Percentiles rank a stretch among this genome's conserved stretches.
Conservation (phyloP, 2,329 filamentous ascomycete genomes). For the Ophiostoma novo-ulmi region DNA sequence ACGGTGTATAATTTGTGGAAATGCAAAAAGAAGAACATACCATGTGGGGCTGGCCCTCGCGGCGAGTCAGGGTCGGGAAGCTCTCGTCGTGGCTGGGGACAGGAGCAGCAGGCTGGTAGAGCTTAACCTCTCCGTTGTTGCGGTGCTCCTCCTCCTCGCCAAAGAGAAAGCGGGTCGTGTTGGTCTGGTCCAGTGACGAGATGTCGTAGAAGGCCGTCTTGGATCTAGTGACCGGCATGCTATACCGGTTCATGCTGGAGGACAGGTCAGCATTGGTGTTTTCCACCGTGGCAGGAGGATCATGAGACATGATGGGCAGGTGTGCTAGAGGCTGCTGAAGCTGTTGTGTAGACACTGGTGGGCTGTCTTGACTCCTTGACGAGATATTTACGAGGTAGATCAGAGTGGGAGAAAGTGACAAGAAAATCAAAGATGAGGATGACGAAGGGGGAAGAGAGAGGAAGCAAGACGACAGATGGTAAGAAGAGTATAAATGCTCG, state of each 20-base stretch:
- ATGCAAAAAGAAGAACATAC: constrained; percentile 36
- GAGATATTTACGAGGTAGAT: not conserved
- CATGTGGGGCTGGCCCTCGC: constrained; percentile 45
- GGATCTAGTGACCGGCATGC: constrained; percentile 78
- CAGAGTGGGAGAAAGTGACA: not conserved
- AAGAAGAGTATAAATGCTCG: not conserved
- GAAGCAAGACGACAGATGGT: not conserved
- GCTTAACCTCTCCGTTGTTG: constrained; percentile 62
- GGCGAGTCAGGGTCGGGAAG: constrained; percentile 77
- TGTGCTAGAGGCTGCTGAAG: not conserved
- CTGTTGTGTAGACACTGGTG: not conserved
- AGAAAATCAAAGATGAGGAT: not conserved
- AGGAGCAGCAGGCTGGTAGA: constrained; percentile 64
- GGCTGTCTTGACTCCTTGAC: not conserved
- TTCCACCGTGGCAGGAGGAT: not conserved
- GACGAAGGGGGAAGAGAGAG: not conserved
- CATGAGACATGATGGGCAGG: not conserved
- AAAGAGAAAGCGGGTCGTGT: constrained; percentile 81
- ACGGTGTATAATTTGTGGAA: not conserved
- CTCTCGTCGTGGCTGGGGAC: constrained; percentile 55
- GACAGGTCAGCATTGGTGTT: constrained; percentile 20
- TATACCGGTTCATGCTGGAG: constrained; percentile 79
- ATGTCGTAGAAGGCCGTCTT: constrained; percentile 63
- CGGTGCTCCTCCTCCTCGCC: constrained; percentile 62
- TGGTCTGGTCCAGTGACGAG: constrained; percentile 68